These are phyloP conservation scores for Beauveria medogensis DNA, from an alignment of 2,329 filamentous ascomycete genomes.

Conservation along the genomic window DNA sequence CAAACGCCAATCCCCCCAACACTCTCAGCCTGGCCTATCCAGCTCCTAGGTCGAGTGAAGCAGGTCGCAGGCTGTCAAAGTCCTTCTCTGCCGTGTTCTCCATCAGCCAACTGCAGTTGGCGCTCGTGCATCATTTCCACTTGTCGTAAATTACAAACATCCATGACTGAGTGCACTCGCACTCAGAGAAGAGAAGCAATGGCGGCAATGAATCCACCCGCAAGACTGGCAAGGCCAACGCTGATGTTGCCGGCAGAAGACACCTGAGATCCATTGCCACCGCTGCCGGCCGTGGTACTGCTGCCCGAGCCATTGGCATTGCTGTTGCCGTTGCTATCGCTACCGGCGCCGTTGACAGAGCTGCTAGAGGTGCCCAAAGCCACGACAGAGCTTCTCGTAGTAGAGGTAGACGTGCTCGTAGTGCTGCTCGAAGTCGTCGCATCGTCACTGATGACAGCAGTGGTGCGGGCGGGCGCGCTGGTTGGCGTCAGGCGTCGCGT, in stretches of 20 bases:
- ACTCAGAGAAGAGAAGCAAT: conserved; percentile 2
- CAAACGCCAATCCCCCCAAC: no score
- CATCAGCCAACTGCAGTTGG: no score
- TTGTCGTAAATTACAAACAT: not conserved
- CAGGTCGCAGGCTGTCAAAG: no score
- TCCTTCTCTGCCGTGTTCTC: no score
- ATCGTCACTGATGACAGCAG: not conserved
- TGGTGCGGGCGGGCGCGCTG: not conserved
- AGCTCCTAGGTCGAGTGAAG: no score
- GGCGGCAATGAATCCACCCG: conserved; percentile 1
- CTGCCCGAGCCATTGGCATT: not conserved
- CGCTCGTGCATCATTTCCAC: no score
- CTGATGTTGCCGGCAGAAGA: not conserved
- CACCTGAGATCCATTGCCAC: not conserved
- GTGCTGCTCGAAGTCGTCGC: not conserved
- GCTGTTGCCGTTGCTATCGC: not conserved
- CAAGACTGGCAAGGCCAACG: not conserved
- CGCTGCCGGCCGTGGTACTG: not conserved
- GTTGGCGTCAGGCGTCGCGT: not conserved
- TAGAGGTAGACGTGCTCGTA: no score
- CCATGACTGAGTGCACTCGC: not conserved
- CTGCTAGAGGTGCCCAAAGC: not conserved
- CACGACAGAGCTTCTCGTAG: not conserved
- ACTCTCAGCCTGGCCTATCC: no score
- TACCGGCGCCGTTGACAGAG: not conserved